A percentile compares a stretch with the other conserved stretches of the same genome.
Evolutionary conservation across 805 yeast genomes (phyloP).

Genomic region (Ogataea trehalophila): DNA sequence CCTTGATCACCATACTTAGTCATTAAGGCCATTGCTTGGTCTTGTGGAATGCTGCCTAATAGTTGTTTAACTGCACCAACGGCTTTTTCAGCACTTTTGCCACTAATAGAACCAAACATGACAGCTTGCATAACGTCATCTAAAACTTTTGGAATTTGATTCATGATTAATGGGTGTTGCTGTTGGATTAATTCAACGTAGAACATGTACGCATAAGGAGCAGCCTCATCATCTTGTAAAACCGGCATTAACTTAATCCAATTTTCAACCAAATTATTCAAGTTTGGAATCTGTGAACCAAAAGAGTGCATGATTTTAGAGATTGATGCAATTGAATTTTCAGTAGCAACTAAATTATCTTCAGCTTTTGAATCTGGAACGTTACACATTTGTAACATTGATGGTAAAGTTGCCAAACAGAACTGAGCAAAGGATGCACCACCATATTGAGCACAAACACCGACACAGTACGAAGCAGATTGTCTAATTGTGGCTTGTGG

Average conservation of each 20-base stretch:
- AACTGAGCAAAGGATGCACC: slow-evolving; percentile 58
- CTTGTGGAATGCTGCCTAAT: slow-evolving; percentile 60
- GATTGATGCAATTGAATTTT: slow-evolving; percentile 74
- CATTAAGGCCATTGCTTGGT: slow-evolving; percentile 60
- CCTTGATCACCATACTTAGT: slow-evolving; percentile 59
- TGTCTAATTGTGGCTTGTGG: slow-evolving; percentile 76
- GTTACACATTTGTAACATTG: slow-evolving; percentile 65
- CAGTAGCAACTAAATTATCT: slow-evolving; percentile 82
- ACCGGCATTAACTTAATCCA: slow-evolving; percentile 87
- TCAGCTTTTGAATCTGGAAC: slow-evolving; percentile 83
- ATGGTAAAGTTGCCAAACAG: slow-evolving; percentile 65
- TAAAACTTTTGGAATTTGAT: slow-evolving; percentile 55
- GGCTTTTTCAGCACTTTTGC: slow-evolving; percentile 63
- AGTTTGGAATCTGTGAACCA: slow-evolving; percentile 53
- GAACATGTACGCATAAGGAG: slow-evolving; percentile 76
- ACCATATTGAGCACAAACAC: slow-evolving; percentile 81
- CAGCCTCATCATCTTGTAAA: slow-evolving; percentile 80
- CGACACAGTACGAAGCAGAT: slow-evolving; percentile 79
- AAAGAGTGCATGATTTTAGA: slow-evolving; percentile 74
- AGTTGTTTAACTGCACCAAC: slow-evolving; percentile 60
- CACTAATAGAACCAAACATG: slow-evolving; percentile 58
- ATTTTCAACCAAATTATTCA: slow-evolving; percentile 56
- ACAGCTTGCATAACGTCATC: slow-evolving; percentile 73
- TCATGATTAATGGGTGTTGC: slow-evolving; percentile 51
- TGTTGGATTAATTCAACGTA: slow-evolving; percentile 65